phyloP scores from a whole-genome alignment of 257 asterid species.

The Solanum pinnatisectum region DNA sequence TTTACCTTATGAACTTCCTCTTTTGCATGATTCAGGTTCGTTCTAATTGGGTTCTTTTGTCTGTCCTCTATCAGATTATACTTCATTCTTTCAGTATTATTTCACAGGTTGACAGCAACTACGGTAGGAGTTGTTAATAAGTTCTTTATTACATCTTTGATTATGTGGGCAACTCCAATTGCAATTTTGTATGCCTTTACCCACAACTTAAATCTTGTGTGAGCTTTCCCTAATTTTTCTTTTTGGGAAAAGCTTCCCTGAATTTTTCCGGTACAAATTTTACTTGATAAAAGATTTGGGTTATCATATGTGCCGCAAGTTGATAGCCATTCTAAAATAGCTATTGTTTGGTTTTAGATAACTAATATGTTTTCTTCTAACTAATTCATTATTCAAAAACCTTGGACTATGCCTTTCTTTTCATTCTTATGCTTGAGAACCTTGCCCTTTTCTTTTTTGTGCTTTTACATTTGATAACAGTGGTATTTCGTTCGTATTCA shows the following conservation, averaged over 20 bases:
- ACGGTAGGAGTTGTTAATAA: slow-evolving; percentile 54
- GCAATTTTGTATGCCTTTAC: slow-evolving; percentile 50
- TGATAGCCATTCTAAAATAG: background rate
- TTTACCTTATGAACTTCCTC: background rate
- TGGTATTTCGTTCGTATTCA: background rate
- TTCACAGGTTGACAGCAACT: slow-evolving; percentile 14
- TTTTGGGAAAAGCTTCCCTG: background rate
- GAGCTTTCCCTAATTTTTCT: background rate
- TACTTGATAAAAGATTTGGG: background rate
- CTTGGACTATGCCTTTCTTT: background rate
- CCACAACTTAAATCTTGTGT: slow-evolving; percentile 53
- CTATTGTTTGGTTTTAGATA: background rate
- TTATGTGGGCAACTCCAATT: slow-evolving; percentile 59
- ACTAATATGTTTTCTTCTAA: background rate
- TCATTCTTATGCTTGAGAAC: background rate
- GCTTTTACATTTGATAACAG: background rate
- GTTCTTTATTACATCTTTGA: slow-evolving; percentile 50
- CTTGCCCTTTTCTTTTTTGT: background rate
- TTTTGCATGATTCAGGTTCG: background rate
- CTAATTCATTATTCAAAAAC: background rate
- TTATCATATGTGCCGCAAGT: background rate
- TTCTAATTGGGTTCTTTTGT: background rate
- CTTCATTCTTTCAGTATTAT: background rate
- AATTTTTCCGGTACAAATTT: background rate
- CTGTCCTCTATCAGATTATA: background rate